Base-by-base conservation (phyloP, 2,329 filamentous ascomycete genomes). In the Aspergillus caelatus region DNA sequence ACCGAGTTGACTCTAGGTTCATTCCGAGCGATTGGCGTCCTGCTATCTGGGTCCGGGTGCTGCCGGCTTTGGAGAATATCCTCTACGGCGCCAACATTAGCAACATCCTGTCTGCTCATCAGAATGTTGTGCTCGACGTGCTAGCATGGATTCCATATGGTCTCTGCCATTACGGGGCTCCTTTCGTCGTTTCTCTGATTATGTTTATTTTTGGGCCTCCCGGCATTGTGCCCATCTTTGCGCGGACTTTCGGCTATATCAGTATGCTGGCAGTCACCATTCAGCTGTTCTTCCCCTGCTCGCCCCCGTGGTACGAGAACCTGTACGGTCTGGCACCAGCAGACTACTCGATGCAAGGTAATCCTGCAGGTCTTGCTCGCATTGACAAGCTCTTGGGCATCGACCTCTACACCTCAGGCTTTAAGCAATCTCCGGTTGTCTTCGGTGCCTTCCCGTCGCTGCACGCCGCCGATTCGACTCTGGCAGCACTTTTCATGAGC, bases 281-380 rank as follows among this genome's bases (percentile, higher is more conserved):
- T 68, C 94, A 97, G 80, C 85, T 97, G 60, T 79, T 93, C 66
- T 96, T 97, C 80, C 94, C 94, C 1, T 97, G 94, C 83, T 95
- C 94, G 28, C 92, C 94, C 30, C 94, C 94, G 1, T 98, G 94
- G 94, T 98, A 97, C 75, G 94, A 97, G 84, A 96, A 95, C 78
- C 85, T 91, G 72, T 93, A 97, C 77, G 94, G 94, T 19, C 83
- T 97, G 58, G 92, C 92, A 34, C 94, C 94, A 2, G 94, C 94
- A 56, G 93, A 95, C 72, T 97, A 97, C 80, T 91, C 91, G 54
- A 96, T 98, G 85, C 84, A 87, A 52, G 94, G 94, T 57, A 94
- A 92, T 53, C 93, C 94, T 1, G 94, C 94, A 14, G 94, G 94
- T 58, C 86, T 98, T 65, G 92, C 91, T 65, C 91, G 93, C 26